phyloP scores from a whole-genome alignment of 163 green algal species.

The Scenedesmus sp. region DNA sequence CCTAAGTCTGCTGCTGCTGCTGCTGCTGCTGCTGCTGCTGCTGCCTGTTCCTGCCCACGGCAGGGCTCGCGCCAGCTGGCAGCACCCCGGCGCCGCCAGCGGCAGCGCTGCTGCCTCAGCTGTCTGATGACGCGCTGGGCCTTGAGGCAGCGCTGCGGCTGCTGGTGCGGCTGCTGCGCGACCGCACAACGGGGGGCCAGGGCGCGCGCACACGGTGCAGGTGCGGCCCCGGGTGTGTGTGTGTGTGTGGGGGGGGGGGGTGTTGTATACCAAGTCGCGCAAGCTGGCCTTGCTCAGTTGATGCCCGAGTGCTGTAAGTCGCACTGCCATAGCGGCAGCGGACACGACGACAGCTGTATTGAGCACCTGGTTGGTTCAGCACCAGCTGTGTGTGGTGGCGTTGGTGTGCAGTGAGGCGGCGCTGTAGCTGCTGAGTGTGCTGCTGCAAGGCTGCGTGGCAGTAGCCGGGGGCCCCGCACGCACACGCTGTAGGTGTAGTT shows the following conservation, averaged over 20 bases:
- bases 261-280: not conserved
- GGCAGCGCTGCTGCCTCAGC: not conserved
- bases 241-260: no score
- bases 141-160: slow-evolving; percentile 43
- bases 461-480: not conserved
- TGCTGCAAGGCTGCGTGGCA: slow-evolving; percentile 39
- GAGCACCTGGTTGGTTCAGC: no score
- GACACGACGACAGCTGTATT: no score
- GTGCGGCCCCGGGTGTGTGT: not conserved
- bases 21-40: not conserved
- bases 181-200: slow-evolving; percentile 29
- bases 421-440: slow-evolving; percentile 39
- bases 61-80: not conserved
- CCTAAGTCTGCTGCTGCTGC: not conserved
- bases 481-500: not conserved
- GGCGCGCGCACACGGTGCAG: not conserved
- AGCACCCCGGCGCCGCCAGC: not conserved
- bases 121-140: not conserved
- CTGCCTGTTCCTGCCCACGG: not conserved
- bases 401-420: slow-evolving; percentile 49
- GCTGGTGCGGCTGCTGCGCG: slow-evolving; percentile 49
- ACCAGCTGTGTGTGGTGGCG: not conserved
- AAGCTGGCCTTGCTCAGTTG: no score
- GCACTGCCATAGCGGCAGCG: no score
- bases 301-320: no score